Conservation (phyloP, 202 grass and related monocot species). For the Brachypodium distachyon region DNA sequence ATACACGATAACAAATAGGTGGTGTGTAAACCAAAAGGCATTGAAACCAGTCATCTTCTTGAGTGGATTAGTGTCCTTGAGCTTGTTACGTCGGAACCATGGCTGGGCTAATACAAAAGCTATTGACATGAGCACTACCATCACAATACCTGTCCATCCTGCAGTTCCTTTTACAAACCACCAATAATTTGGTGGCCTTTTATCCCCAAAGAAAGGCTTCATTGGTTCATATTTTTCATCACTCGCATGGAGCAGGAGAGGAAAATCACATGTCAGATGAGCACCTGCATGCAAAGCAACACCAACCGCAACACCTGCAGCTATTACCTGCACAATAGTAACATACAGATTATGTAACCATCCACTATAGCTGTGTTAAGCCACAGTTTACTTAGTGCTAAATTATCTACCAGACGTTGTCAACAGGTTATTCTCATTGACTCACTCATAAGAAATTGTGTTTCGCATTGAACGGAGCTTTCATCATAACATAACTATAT, state of each 20-base stretch:
- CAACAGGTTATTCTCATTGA: background rate
- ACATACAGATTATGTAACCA: constrained; percentile 1
- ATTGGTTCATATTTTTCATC: constrained; percentile 53
- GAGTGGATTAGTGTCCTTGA: constrained; percentile 61
- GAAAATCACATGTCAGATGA: constrained; percentile 84
- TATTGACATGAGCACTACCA: constrained; percentile 72
- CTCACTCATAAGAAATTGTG: background rate
- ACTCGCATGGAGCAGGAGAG: constrained; percentile 51
- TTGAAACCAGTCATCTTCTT: constrained; percentile 82
- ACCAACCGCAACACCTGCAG: constrained; percentile 64
- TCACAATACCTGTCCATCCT: constrained; percentile 70
- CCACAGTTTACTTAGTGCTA: background rate
- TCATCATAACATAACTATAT: background rate
- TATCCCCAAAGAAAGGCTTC: constrained; percentile 67
- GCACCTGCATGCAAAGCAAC: constrained; percentile 57
- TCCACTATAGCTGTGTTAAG: background rate
- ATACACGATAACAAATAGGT: constrained; percentile 80
- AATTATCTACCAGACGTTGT: background rate
- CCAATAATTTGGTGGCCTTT: constrained; percentile 64
- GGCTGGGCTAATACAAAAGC: constrained; percentile 71
- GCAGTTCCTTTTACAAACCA: constrained; percentile 90
- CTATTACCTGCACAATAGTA: constrained; percentile 54
- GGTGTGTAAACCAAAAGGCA: constrained; percentile 88
- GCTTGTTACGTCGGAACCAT: constrained; percentile 76
- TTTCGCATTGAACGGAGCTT: background rate